Evolutionary conservation across 768 basidiomycete species (phyloP).

Genomic region (Gyrodon lividus): DNA sequence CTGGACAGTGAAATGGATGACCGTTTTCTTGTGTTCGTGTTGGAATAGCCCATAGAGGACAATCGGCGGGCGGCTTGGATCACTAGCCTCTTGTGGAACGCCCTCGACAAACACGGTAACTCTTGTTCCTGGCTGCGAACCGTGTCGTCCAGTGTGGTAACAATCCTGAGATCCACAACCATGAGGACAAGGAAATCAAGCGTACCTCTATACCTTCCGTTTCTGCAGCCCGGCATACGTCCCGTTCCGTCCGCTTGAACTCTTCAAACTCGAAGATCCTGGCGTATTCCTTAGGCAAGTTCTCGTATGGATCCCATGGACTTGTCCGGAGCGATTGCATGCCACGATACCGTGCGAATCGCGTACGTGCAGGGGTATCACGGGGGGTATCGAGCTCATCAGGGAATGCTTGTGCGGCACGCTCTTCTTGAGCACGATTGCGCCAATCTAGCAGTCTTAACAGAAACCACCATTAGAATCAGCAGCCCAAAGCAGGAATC

Average conservation of each 20-base stretch:
- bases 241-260: conserved; percentile 80
- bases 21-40: conserved; percentile 95
- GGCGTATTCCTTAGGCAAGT: conserved; percentile 90
- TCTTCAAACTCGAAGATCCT: conserved; percentile 97
- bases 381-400: conserved; percentile 96
- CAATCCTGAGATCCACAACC: background rate
- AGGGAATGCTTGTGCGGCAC: conserved; percentile 84
- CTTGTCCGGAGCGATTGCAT: conserved; percentile 90
- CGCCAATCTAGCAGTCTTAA: conserved; percentile 68
- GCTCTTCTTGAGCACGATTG: conserved; percentile 69
- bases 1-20: conserved; percentile 89
- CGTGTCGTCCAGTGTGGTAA: background rate
- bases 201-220: conserved; percentile 72
- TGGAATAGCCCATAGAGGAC: conserved; percentile 80
- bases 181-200: background rate
- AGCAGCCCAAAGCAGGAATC: background rate
- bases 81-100: conserved; percentile 61
- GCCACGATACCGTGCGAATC: conserved; percentile 92
- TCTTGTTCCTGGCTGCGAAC: conserved; percentile 68
- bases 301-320: conserved; percentile 97
- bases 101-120: conserved; percentile 76
- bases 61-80: conserved; percentile 45
- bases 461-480: background rate
- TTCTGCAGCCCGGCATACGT: conserved; percentile 64
- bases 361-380: conserved; percentile 70